phyloP scores from a whole-genome alignment of 73 alveolate genomes.

The Paramecium sexaurelia region DNA sequence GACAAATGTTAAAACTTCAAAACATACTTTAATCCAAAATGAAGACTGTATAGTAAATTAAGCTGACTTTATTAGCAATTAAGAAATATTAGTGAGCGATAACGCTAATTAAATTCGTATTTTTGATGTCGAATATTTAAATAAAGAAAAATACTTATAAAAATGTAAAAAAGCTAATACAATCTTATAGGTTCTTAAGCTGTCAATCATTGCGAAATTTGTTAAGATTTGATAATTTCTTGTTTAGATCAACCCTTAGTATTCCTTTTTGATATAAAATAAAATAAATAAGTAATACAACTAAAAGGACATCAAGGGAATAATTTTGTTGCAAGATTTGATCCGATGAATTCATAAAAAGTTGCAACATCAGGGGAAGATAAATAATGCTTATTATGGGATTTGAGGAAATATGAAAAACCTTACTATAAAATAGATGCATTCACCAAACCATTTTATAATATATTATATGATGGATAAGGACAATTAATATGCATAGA shows the following conservation, averaged over 20 bases:
- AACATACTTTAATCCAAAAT: background rate
- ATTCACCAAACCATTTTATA: background rate
- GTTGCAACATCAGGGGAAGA: background rate
- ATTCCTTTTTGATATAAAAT: background rate
- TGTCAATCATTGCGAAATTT: background rate
- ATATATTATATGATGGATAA: background rate
- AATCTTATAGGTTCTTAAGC: background rate
- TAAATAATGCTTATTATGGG: background rate
- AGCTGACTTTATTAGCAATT: background rate
- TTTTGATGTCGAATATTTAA: background rate
- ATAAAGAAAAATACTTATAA: background rate
- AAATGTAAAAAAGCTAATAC: background rate
- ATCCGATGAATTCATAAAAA: background rate
- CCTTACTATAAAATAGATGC: background rate
- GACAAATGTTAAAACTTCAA: background rate
- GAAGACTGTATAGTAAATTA: background rate
- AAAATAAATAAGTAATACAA: background rate
- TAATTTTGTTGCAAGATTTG: background rate
- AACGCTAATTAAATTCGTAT: background rate
- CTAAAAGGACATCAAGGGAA: background rate
- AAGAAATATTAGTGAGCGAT: background rate
- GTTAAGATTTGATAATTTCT: background rate
- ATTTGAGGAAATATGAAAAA: background rate
- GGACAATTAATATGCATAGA: background rate
- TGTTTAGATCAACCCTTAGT: background rate